Percentiles rank a stretch among this genome's conserved stretches.
These are phyloP conservation scores for Dimocarpus longan DNA, from an alignment of 345 rosid genomes.

Conservation along the genomic window DNA sequence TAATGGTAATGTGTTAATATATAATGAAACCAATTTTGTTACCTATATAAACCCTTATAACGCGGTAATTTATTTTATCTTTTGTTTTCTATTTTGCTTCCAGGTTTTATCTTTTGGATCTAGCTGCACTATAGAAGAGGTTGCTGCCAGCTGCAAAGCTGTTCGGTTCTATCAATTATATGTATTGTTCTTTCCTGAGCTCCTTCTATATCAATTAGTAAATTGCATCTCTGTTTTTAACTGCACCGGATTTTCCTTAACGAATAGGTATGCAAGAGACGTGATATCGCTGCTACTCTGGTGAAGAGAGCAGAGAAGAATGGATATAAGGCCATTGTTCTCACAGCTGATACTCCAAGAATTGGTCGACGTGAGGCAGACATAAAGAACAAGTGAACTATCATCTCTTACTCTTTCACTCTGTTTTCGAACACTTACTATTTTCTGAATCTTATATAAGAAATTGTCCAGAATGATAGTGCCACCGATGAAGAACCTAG, in stretches of 20 bases:
- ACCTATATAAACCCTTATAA: not conserved
- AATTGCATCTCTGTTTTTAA: not conserved
- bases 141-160: slow-evolving; percentile 82
- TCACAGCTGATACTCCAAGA: slow-evolving; percentile 83
- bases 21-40: not conserved
- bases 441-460: not conserved
- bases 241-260: not conserved
- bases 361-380: slow-evolving; percentile 86
- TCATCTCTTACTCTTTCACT: slow-evolving; percentile 19
- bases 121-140: slow-evolving; percentile 73
- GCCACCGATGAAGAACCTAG: slow-evolving; percentile 67
- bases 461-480: slow-evolving; percentile 60
- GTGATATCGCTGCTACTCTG: slow-evolving; percentile 56
- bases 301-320: slow-evolving; percentile 81
- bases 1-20: slow-evolving; percentile 55
- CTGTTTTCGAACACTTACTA: not conserved
- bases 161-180: slow-evolving; percentile 79
- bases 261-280: slow-evolving; percentile 58
- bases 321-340: slow-evolving; percentile 81
- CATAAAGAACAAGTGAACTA: slow-evolving; percentile 74
- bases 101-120: slow-evolving; percentile 70
- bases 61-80: not conserved
- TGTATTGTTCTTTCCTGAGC: slow-evolving; percentile 34
- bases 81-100: slow-evolving; percentile 3
- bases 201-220: not conserved